Percentiles rank a stretch among this genome's conserved stretches.
Conservation (phyloP, 164 flowering plant genomes). For the Saururus chinensis region DNA sequence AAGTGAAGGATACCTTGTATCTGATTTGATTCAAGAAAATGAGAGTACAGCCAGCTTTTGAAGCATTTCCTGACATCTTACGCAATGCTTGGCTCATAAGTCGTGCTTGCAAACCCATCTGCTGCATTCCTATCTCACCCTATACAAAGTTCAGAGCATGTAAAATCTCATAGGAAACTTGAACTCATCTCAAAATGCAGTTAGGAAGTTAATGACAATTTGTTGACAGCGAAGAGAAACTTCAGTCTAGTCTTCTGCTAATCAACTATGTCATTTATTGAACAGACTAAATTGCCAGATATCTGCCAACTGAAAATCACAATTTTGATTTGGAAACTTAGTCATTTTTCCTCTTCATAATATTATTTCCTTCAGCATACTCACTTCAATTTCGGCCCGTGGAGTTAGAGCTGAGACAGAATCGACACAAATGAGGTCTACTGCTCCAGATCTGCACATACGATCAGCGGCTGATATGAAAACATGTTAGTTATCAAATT, state of each 20-base stretch:
- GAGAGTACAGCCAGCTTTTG: conserved; percentile 97
- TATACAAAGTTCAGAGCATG: conserved; percentile 8
- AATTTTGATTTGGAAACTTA: background rate
- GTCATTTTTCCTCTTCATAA: background rate
- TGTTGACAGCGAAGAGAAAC: background rate
- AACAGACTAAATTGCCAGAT: background rate
- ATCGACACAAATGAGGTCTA: conserved; percentile 93
- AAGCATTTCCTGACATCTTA: conserved; percentile 99
- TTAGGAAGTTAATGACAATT: background rate
- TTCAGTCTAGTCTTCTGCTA: background rate
- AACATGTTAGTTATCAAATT: conserved; percentile 7
- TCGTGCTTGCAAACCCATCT: conserved; percentile 98
- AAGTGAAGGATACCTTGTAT: conserved; percentile 58
- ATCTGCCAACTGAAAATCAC: too few relatives aligned
- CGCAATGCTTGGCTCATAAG: conserved; percentile 99
- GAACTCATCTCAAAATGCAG: background rate
- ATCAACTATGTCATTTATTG: too few relatives aligned
- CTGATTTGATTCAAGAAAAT: conserved; percentile 94
- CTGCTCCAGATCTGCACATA: conserved; percentile 98
- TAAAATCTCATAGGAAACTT: conserved; percentile 1
- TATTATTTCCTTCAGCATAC: background rate
- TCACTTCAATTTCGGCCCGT: conserved; percentile 93
- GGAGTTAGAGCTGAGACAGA: conserved; percentile 99
- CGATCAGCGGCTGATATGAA: conserved; percentile 83
- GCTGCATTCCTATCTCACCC: conserved; percentile 99